A percentile compares a stretch with the other conserved stretches of the same genome.
Conservation (phyloP, 768 basidiomycete genomes). For the Neoboletus brunneissimus region DNA sequence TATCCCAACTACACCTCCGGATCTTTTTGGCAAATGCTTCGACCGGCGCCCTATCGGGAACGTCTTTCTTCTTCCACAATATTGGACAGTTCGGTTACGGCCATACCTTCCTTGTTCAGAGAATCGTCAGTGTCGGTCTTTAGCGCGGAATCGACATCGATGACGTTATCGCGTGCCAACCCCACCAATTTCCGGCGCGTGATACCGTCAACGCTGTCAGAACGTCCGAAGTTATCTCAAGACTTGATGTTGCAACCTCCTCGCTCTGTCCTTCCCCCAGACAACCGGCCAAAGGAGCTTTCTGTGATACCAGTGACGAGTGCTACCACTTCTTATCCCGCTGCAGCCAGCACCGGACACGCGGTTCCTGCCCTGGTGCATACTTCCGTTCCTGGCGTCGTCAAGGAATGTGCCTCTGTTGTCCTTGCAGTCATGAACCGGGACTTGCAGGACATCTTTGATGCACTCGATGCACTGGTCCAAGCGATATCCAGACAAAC, state of each 20-base stretch:
- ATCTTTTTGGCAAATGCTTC: conserved; percentile 42
- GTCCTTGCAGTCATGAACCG: conserved; percentile 43
- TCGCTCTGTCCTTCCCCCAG: conserved; percentile 22
- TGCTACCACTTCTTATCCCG: conserved; percentile 7
- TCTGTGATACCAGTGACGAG: conserved; percentile 25
- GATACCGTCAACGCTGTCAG: conserved; percentile 25
- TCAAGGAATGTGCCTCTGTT: conserved; percentile 47
- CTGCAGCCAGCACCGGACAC: conserved; percentile 14
- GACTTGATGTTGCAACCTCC: conserved; percentile 39
- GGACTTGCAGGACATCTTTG: conserved; percentile 56
- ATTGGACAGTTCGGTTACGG: conserved; percentile 27
- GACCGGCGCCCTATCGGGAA: conserved; percentile 40
- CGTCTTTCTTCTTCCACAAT: conserved; percentile 30
- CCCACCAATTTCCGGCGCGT: conserved; percentile 23
- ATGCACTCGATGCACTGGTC: conserved; percentile 57
- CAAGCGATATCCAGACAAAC: conserved; percentile 48
- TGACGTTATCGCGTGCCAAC: conserved; percentile 23
- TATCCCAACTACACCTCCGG: conserved; percentile 27
- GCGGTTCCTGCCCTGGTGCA: conserved; percentile 29
- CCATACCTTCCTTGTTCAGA: conserved; percentile 41
- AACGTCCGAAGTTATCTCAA: conserved; percentile 28
- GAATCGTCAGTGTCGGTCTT: conserved; percentile 54
- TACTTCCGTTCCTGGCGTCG: conserved; percentile 46
- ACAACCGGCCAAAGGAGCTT: conserved; percentile 29
- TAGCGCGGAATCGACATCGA: conserved; percentile 42